phyloP scores from a whole-genome alignment of 1,139 yeast species.

The Geotrichum candidum region DNA sequence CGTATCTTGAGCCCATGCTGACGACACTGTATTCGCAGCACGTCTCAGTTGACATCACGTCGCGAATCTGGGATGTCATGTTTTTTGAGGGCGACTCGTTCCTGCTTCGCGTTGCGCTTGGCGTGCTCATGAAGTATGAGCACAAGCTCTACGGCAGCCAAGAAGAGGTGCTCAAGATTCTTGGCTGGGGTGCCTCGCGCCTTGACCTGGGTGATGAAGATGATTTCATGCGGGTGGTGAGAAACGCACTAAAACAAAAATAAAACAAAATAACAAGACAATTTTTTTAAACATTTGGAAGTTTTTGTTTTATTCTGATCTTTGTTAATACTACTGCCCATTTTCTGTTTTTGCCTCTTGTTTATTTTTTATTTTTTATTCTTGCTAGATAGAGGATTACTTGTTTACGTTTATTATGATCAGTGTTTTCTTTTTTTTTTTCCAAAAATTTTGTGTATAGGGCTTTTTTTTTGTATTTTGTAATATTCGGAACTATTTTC shows the following conservation, averaged over 20 bases:
- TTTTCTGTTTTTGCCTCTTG: too few species aligned
- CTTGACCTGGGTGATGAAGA: constrained; percentile 3
- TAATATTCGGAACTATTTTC: too few species aligned
- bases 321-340: too few species aligned
- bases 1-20: constrained; percentile 37
- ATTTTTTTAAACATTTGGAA: constrained; percentile 29
- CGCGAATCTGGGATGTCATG: constrained; percentile 50
- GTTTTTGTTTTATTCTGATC: too few species aligned
- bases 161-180: constrained; percentile 39
- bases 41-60: constrained; percentile 34
- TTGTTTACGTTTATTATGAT: not conserved
- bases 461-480: not conserved
- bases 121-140: constrained; percentile 44
- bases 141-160: constrained; percentile 50
- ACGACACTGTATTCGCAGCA: constrained; percentile 37
- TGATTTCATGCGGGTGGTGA: not conserved
- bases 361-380: too few species aligned
- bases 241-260: not conserved
- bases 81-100: constrained; percentile 57
- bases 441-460: not conserved
- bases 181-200: constrained; percentile 33
- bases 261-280: not conserved
- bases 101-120: constrained; percentile 45
- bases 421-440: not conserved
- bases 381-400: not conserved